Evolutionary conservation across 768 basidiomycete genomes (phyloP).

Genomic region (Rhizopogon sp.): DNA sequence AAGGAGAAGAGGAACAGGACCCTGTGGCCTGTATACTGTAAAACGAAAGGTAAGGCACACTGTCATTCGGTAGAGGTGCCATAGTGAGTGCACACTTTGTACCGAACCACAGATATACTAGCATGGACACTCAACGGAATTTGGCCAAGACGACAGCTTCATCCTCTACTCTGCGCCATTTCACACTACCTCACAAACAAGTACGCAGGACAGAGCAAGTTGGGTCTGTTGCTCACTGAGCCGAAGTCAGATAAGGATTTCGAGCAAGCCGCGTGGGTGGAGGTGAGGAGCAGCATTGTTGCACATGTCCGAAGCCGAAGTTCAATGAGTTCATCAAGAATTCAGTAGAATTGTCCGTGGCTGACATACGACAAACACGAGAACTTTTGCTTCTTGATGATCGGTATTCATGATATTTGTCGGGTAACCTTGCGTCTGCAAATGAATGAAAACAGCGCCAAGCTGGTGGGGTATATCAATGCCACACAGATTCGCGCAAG

Average conservation of each 20-base stretch:
- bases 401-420: background rate
- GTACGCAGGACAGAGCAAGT: conserved; percentile 8
- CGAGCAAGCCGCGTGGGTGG: conserved; percentile 18
- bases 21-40: too few relatives aligned
- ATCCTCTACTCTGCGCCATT: conserved; percentile 25
- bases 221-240: conserved; percentile 13
- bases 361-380: background rate
- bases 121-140: background rate
- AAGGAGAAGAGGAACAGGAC: background rate
- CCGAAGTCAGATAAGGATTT: conserved; percentile 12
- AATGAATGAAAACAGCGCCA: background rate
- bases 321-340: background rate
- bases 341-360: background rate
- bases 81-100: background rate
- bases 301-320: background rate
- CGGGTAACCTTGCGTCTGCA: background rate
- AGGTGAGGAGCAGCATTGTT: background rate
- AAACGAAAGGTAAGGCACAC: background rate
- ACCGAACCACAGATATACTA: background rate
- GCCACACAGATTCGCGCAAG: too few relatives aligned
- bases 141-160: conserved; percentile 24
- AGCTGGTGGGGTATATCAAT: too few relatives aligned
- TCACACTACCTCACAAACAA: conserved; percentile 26
- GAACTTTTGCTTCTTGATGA: background rate
- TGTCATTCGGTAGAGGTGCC: background rate